Evolutionary conservation across 1,139 yeast species (phyloP), one percentile per base, ranked within the genome.

Genomic region (Debaryomycetaceae sp.): DNA sequence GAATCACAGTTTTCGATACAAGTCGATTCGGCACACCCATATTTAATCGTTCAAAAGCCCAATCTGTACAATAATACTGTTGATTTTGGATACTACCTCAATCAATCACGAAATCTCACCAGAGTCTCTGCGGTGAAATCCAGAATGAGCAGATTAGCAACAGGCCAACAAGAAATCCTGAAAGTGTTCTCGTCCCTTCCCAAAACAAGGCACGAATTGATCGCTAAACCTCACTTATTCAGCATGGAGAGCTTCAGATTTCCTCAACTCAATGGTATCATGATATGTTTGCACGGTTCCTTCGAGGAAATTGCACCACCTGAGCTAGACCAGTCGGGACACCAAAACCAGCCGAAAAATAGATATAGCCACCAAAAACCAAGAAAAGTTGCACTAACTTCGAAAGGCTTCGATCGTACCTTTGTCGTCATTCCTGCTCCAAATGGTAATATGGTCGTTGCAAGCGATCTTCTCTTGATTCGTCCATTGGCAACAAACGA

Each of bases 321-420:
- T 8, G 77, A 70, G 33, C 37, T 34, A 9, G 49, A 41, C 33
- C 41, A 47, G 19, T 38, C 48, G 13, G 38, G 41, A 17, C 30
- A 41, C 5, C 43, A 49, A 8, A 44, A 43, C 8, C 63, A 56
- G 33, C 56, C 66, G 31, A 59, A 69, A 45, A 65, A 64, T 31
- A 61, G 69, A 46, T 64, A 63, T 46, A 61, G 59, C 42, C 41
- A 47, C 30, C 59, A 49, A 35, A 61, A 62, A 42, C 61, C 55
- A 24, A 65, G 65, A 40, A 68, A 70, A 39, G 63, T 72, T 29
- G 61, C 74, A n/a, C 63, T 84, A 34, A 65, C 78, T 19, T 70
- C 71, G 47, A 83, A 92, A 56, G 79, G 92, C n/a, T 92, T 92
- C 61, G 98, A 92, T 60, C 75, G 98, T 56, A 75, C 84, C 0